phyloP scores from a whole-genome alignment of 2,329 filamentous ascomycete genomes.

The Colletotrichum gloeosporioides region DNA sequence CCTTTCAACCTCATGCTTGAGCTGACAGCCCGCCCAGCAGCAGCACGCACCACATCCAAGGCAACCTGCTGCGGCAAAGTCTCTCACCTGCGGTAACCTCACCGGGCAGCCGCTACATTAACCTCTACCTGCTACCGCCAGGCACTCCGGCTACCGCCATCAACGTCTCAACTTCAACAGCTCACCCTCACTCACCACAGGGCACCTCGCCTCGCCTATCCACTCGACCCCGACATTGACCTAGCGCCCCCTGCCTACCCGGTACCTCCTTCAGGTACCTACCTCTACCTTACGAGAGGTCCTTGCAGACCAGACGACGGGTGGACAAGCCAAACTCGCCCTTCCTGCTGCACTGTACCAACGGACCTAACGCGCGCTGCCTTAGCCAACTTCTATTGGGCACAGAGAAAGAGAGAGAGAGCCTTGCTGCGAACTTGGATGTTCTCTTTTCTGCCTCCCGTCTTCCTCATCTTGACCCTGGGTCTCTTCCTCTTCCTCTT shows the following conservation, averaged over 20 bases:
- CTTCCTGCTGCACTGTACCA: neutral
- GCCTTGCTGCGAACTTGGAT: neutral
- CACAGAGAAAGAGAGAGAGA: neutral
- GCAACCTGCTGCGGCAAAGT: neutral
- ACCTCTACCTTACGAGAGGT: conserved; percentile 6
- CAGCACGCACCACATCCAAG: neutral
- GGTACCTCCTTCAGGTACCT: neutral
- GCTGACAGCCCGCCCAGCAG: neutral
- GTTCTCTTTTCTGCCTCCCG: neutral
- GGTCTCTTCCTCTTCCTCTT: neutral
- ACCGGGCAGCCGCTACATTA: neutral
- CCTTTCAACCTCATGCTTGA: neutral
- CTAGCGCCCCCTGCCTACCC: neutral
- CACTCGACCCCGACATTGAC: neutral
- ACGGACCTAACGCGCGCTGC: neutral
- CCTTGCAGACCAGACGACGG: conserved; percentile 14
- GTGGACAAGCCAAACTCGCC: neutral
- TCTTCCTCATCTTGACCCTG: neutral
- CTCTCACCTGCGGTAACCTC: neutral
- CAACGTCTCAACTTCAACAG: neutral
- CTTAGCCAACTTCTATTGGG: neutral
- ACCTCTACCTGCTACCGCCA: neutral
- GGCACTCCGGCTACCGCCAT: neutral
- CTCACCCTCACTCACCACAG: neutral
- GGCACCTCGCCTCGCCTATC: neutral